These are phyloP conservation scores for Centrapalus pauciflorus DNA, from an alignment of 129 eudicot genomes.

Conservation along the genomic window DNA sequence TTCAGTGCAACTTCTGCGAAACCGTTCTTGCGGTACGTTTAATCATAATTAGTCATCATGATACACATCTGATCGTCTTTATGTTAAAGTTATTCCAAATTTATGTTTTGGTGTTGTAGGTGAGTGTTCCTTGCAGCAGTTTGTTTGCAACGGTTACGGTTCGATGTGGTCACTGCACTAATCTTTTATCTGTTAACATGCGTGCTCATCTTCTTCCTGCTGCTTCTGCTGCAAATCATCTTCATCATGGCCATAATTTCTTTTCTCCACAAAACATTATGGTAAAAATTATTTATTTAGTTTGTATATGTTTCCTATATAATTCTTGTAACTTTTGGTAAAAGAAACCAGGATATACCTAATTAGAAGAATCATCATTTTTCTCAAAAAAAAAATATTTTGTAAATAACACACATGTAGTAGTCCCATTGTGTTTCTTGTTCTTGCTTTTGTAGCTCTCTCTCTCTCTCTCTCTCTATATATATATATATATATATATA, in stretches of 20 bases:
- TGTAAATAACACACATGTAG: no score
- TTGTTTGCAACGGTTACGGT: slow-evolving; percentile 89
- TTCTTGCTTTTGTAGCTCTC: no score
- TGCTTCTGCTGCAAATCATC: slow-evolving; percentile 38
- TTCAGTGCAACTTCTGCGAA: slow-evolving; percentile 75
- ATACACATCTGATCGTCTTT: neutral
- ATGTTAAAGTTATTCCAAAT: neutral
- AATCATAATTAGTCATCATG: neutral
- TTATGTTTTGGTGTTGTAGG: slow-evolving; percentile 37
- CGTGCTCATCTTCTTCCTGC: slow-evolving; percentile 57
- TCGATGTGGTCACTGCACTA: slow-evolving; percentile 92
- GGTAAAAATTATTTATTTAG: slow-evolving; percentile 53
- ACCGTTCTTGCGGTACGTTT: slow-evolving; percentile 72
- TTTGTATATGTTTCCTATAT: no score
- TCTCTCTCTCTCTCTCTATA: no score
- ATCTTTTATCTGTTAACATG: slow-evolving; percentile 76
- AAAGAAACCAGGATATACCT: no score
- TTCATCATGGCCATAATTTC: slow-evolving; percentile 64
- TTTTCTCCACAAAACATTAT: slow-evolving; percentile 71
- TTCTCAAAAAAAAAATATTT: no score
- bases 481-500: no score
- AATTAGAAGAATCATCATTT: no score
- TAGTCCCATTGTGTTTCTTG: no score
- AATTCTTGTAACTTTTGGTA: no score
- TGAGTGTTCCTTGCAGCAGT: slow-evolving; percentile 92